These are phyloP conservation scores for Inga oerstediana DNA, from an alignment of 306 rosid species.

Conservation along the genomic window DNA sequence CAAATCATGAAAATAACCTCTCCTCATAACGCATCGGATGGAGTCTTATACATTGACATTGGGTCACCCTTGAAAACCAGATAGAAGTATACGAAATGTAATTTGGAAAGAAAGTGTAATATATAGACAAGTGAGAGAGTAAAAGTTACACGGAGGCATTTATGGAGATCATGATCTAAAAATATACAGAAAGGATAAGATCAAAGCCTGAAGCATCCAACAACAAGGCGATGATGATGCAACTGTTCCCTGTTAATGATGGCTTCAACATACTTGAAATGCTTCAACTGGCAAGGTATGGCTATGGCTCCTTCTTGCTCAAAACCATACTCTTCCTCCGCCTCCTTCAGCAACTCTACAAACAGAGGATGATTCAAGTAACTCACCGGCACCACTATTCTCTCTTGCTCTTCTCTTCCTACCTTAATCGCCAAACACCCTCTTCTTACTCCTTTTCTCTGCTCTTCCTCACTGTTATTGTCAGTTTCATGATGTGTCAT, in stretches of 20 bases:
- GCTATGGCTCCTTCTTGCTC: conserved; percentile 70
- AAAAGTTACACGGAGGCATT: background rate
- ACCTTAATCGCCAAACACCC: conserved; percentile 80
- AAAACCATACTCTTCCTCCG: conserved; percentile 83
- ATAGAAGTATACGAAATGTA: no score
- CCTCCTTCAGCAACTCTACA: conserved; percentile 62
- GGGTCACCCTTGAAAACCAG: no score
- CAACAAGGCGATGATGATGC: background rate
- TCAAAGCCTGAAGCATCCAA: conserved; percentile 27
- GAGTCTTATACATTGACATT: no score
- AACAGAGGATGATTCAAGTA: conserved; percentile 83
- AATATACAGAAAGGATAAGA: background rate
- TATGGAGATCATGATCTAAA: background rate
- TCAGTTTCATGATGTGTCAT: background rate
- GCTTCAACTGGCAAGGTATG: conserved; percentile 71
- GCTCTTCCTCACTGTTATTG: background rate
- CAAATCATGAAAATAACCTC: no score
- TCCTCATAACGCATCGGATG: no score
- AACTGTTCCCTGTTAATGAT: conserved; percentile 55
- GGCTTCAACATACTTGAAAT: conserved; percentile 61
- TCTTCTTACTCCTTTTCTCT: conserved; percentile 44
- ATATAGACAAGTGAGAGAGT: background rate
- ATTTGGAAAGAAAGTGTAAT: no score
- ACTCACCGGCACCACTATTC: conserved; percentile 72
- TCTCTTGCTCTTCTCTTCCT: conserved; percentile 62